These are phyloP conservation scores for Candida dajiaensis DNA, from an alignment of 805 yeast species.

Conservation along the genomic window DNA sequence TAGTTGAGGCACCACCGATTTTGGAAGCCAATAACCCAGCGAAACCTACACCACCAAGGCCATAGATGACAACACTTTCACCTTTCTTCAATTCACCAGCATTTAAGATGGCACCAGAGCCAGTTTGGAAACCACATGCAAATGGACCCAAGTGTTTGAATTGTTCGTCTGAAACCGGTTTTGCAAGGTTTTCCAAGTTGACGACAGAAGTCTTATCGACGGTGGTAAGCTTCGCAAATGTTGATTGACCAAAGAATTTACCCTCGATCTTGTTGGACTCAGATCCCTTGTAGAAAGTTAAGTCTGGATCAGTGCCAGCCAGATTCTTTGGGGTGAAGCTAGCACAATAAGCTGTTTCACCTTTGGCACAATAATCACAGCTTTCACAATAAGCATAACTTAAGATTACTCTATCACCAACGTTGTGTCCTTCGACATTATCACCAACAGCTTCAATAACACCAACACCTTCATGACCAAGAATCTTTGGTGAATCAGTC, in stretches of 20 bases:
- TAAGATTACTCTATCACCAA: slow-evolving; percentile 5
- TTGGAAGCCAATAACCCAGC: slow-evolving; percentile 68
- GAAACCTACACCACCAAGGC: slow-evolving; percentile 66
- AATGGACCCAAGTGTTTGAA: slow-evolving; percentile 3
- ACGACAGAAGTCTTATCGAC: slow-evolving; percentile 2
- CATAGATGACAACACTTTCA: slow-evolving; percentile 5
- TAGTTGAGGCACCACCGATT: slow-evolving; percentile 66
- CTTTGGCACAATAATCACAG: background rate
- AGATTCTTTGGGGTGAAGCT: background rate
- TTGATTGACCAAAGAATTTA: slow-evolving; percentile 8
- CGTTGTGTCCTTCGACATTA: background rate
- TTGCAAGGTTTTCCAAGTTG: slow-evolving; percentile 1
- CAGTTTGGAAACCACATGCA: slow-evolving; percentile 11
- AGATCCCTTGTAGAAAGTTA: background rate
- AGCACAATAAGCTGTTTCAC: slow-evolving; percentile 3
- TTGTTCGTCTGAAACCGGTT: slow-evolving; percentile 2
- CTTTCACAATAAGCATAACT: slow-evolving; percentile 5
- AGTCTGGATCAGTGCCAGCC: background rate
- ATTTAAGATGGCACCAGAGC: slow-evolving; percentile 6
- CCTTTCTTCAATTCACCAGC: slow-evolving; percentile 3
- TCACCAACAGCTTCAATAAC: slow-evolving; percentile 7
- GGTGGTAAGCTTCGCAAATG: slow-evolving; percentile 1
- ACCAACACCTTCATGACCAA: slow-evolving; percentile 9
- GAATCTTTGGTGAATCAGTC: slow-evolving; percentile 1
- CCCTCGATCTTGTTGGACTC: slow-evolving; percentile 2